Base-by-base conservation (phyloP, 1,139 yeast genomes). In the Yamadazyma siamensis region DNA sequence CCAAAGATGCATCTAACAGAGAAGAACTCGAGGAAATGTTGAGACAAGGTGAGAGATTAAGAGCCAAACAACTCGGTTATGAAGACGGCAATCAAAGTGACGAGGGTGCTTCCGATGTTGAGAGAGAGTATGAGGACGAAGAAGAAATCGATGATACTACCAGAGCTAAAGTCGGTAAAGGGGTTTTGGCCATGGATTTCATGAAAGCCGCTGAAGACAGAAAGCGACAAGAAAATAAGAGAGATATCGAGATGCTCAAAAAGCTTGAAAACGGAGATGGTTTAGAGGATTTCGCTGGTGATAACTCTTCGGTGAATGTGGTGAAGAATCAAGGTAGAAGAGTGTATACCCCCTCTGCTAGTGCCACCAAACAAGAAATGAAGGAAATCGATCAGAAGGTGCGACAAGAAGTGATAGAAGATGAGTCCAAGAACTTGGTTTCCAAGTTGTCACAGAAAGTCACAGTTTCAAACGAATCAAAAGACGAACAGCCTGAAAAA, bases 1-100 rank as follows among this genome's bases (percentile, higher is more conserved):
- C 94, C 25, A 89, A 89, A 51, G 97, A 89, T 54, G 77, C 80
- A 21, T 78, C 76, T 20, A 84, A 84, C 21, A 72, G 97, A 49
- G 82, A 77, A 8, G 97, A 91, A 50, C 74, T 91, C 67, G 97
- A 89, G 58, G 96, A 87, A 49, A 89, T 88, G 96, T 65, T 89
- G 39, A 73, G 87, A 48, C 85, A 84, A 48, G 94, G 96, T 27
- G 96, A 89, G 49, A 70, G 72, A 34, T 68, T 91, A 35, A 76
- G 84, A 36, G 63, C 77, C 28, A 86, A 82, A 49, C 86, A 89
- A 43, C 58, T 83, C 35, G 96, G 94, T 17, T 70, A 67, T 34
- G 74, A 69, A 21, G 78, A 71, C 7, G 79, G 76, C 16, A 78
- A 71, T 30, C 69, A 61, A 43, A 61, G 68, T 47, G 75, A 68